phyloP scores from a whole-genome alignment of 2,329 filamentous ascomycete genomes.

The Paraphoma sp. region DNA sequence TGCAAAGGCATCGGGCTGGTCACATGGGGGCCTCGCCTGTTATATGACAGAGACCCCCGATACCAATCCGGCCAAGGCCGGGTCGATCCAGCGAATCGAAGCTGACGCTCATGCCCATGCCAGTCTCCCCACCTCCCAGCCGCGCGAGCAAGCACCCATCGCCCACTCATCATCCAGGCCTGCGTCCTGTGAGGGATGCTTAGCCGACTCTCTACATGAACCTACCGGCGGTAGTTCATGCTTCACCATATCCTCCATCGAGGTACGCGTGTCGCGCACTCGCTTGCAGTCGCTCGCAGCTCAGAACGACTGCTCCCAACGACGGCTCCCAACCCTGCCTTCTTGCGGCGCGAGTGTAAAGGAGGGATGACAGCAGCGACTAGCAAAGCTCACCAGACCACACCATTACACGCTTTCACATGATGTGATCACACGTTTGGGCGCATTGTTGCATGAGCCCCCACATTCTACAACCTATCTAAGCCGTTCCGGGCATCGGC shows the following conservation, averaged over 20 bases:
- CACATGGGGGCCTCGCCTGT: neutral
- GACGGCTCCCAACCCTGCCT: too few species aligned
- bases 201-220: neutral
- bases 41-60: neutral
- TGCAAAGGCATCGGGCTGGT: neutral
- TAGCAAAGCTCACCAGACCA: neutral
- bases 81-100: slow-evolving; percentile 14
- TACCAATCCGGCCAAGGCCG: slow-evolving; percentile 1
- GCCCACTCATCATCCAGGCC: neutral
- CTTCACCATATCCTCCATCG: too few species aligned
- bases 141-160: neutral
- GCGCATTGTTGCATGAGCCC: neutral
- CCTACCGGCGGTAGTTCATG: too few species aligned
- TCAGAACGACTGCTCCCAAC: neutral
- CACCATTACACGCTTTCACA: neutral
- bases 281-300: too few species aligned
- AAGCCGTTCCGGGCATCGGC: neutral
- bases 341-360: neutral
- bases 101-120: neutral
- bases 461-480: neutral
- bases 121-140: slow-evolving; percentile 2
- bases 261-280: too few species aligned
- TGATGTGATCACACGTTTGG: neutral
- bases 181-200: neutral
- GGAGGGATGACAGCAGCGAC: neutral